Percentiles rank a stretch among this genome's conserved stretches.
Conservation (phyloP, 225 moss, liverwort and hornwort species). For the Antitrichia curtipendula region DNA sequence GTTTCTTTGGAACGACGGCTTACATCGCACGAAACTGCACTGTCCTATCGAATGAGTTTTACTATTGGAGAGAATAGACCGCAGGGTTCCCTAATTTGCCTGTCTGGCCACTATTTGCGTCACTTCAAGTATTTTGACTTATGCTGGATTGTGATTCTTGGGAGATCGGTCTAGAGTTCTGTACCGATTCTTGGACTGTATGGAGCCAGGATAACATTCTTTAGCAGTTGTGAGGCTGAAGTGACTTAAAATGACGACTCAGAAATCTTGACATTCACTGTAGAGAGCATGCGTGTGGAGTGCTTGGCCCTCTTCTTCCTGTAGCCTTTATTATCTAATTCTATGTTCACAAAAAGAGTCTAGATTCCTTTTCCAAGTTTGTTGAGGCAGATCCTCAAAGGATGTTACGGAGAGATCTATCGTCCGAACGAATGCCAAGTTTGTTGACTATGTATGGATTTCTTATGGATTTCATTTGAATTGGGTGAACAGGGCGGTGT, state of each 20-base stretch:
- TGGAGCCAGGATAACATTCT: not conserved
- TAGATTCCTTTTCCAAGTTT: not conserved
- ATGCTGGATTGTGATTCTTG: not conserved
- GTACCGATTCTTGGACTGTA: not conserved
- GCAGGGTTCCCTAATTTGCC: not conserved
- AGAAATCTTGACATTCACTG: not conserved
- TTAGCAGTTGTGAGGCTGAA: not conserved
- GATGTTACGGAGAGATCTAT: not conserved
- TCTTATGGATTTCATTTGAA: not conserved
- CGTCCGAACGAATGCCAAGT: not conserved
- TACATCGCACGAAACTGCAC: not conserved
- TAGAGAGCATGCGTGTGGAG: not conserved
- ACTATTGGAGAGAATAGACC: not conserved
- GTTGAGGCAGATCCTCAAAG: not conserved
- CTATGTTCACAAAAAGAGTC: not conserved
- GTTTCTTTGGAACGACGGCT: not conserved
- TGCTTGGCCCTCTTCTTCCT: not conserved
- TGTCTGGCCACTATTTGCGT: not conserved
- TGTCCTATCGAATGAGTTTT: not conserved
- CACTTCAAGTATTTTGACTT: not conserved
- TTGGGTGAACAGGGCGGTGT: conserved; percentile 15
- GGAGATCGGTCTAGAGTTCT: not conserved
- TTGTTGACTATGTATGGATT: not conserved
- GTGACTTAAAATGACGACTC: not conserved
- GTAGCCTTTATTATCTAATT: not conserved